Evolutionary conservation across 2,329 filamentous ascomycete genomes (phyloP), one percentile per base, ranked within the genome.

Genomic region (Calonectria ilicicola): DNA sequence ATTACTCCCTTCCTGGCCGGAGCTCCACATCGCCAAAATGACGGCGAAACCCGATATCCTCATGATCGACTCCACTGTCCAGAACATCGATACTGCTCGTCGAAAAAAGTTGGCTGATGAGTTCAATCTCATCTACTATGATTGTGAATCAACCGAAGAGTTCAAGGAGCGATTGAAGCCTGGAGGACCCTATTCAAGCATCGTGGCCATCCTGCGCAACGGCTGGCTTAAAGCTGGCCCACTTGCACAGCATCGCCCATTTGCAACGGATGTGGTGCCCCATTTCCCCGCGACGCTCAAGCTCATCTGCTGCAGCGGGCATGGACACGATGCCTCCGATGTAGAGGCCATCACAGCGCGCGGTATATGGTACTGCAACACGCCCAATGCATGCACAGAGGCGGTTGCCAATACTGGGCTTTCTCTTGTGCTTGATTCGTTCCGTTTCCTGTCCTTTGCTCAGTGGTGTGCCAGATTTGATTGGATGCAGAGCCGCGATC

Each of bases 181-280:
- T 3, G 73, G 69, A 1, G 73, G 73, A 0, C 71, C 65, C 12
- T 75, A 75, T 44, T 56, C 71, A n/a, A 69, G 72, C 9, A 67
- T 75, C 23, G 73, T 74, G 19, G 73, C 72, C 19, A 74, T 75
- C 29, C 56, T 74, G 8, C 73, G 73, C 26, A 72, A 69, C 26
- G 73, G 73, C 14, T 75, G 73, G 73, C 73, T 75, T 47, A 75
- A 75, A 32, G 73, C 73, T 19, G 71, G 73, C 21, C 72, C 73
- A 23, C 65, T 75, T 10, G 68, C 73, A 15, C 69, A 75, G 21
- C 46, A 51, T 19, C 51, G 69, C 26, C 72, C 73, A 4, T 75
- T 75, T 63, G 71, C 71, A 3, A 64, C 58, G 21, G 65, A 75
- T 32, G 69, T 75, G 9, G 72, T 75, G 5, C 65, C 73, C 2